Conservation (phyloP, 2,329 filamentous ascomycete genomes). For the Dactylellina sp. region DNA sequence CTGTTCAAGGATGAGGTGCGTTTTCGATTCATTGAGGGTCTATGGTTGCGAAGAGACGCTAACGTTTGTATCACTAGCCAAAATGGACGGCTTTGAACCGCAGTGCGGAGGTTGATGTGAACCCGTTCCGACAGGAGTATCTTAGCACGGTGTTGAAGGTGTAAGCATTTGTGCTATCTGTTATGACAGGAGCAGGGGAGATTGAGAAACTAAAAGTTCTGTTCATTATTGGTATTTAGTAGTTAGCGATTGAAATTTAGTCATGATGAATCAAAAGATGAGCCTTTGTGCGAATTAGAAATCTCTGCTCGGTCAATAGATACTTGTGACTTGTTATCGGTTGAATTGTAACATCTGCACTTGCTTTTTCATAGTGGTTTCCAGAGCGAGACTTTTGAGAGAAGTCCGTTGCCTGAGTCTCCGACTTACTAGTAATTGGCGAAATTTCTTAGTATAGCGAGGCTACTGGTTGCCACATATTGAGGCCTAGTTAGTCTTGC, state of each 20-base stretch:
- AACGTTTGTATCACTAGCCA: conserved; percentile 66
- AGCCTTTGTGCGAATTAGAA: no score
- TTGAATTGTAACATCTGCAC: no score
- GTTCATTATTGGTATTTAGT: background rate
- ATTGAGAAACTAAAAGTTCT: background rate
- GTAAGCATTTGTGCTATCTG: background rate
- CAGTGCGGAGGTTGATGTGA: conserved; percentile 78
- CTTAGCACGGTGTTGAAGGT: conserved; percentile 64
- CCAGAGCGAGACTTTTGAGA: no score
- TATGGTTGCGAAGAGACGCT: background rate
- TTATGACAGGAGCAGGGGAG: background rate
- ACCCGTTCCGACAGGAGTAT: conserved; percentile 83
- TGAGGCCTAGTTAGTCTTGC: no score
- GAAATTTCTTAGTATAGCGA: no score
- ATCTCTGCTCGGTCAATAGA: no score
- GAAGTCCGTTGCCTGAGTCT: no score
- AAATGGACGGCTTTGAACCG: conserved; percentile 97
- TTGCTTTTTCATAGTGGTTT: no score
- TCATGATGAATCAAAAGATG: background rate
- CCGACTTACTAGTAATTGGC: no score
- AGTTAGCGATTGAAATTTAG: conserved; percentile 9
- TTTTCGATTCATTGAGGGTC: background rate
- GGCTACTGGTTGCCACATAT: no score
- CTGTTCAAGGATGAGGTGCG: conserved; percentile 87
- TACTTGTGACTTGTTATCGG: no score